Conservation (phyloP, 2,329 filamentous ascomycete species). For the Hymenoscyphus scutula region DNA sequence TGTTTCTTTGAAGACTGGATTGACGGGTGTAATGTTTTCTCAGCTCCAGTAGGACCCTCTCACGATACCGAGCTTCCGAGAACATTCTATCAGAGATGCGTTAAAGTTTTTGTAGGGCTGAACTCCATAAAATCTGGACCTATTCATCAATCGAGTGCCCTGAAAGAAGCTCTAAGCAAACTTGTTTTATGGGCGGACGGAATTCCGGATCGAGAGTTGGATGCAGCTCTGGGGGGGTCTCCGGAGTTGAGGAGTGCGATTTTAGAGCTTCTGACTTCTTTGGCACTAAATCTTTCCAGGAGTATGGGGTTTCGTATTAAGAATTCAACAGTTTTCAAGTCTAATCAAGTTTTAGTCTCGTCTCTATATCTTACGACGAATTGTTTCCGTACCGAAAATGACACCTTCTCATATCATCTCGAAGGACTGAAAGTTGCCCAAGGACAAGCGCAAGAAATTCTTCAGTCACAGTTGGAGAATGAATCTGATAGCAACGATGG, state of each 20-base stretch:
- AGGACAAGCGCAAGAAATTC: background rate
- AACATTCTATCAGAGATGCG: background rate
- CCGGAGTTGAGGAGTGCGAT: background rate
- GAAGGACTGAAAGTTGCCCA: background rate
- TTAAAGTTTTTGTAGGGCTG: background rate
- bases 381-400: background rate
- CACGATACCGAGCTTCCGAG: background rate
- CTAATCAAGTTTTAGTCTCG: too few relatives aligned
- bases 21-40: background rate
- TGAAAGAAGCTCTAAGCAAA: constrained; percentile 1
- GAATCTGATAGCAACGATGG: background rate
- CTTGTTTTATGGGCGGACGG: background rate
- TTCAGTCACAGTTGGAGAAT: background rate
- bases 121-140: background rate
- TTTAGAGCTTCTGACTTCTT: background rate
- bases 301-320: too few relatives aligned
- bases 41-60: background rate
- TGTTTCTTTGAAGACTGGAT: background rate
- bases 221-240: background rate
- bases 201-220: background rate
- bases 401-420: background rate
- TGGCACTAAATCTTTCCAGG: too few relatives aligned
- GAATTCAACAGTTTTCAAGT: too few relatives aligned
- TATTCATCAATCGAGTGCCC: too few relatives aligned
- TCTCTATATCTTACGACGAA: background rate